A percentile compares a stretch with the other conserved stretches of the same genome.
Conservation (phyloP, 2,329 filamentous ascomycete genomes). For the Cytospora schulzeri region DNA sequence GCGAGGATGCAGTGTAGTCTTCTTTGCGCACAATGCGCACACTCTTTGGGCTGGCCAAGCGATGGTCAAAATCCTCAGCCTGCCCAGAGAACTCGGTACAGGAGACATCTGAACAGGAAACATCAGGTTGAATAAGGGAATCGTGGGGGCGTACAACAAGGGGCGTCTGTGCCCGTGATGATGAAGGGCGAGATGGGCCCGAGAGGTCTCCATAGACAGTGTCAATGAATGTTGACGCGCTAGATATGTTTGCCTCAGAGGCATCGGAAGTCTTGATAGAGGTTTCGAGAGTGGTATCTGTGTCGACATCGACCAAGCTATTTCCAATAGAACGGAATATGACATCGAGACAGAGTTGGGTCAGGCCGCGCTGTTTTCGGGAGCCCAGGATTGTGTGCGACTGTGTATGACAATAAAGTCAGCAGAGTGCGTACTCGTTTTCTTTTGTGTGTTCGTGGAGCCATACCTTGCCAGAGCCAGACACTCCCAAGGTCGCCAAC, state of each 20-base stretch:
- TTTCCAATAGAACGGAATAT: constrained; percentile 80
- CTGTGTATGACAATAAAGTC: constrained; percentile 47
- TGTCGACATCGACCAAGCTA: constrained; percentile 66
- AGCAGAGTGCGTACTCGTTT: neutral
- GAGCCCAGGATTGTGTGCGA: constrained; percentile 95
- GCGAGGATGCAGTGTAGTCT: constrained; percentile 28
- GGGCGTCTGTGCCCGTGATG: constrained; percentile 70
- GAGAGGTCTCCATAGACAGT: constrained; percentile 69
- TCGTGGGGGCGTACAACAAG: constrained; percentile 62
- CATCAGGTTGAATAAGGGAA: constrained; percentile 28
- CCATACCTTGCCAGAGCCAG: constrained; percentile 89
- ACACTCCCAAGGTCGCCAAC: constrained; percentile 89
- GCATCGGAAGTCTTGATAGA: constrained; percentile 77
- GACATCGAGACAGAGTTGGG: constrained; percentile 87
- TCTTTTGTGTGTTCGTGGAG: neutral
- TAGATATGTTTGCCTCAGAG: constrained; percentile 77
- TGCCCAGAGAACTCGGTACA: neutral
- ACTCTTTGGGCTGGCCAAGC: constrained; percentile 43
- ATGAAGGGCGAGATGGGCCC: constrained; percentile 59
- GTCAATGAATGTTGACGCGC: constrained; percentile 78
- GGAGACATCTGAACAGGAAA: neutral
- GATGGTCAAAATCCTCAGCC: neutral
- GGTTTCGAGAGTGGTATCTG: constrained; percentile 64
- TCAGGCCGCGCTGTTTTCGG: constrained; percentile 81
- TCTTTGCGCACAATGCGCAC: constrained; percentile 47